Evolutionary conservation across 2,329 filamentous ascomycete species (phyloP).

Genomic region (Rhynchosporium agropyri): DNA sequence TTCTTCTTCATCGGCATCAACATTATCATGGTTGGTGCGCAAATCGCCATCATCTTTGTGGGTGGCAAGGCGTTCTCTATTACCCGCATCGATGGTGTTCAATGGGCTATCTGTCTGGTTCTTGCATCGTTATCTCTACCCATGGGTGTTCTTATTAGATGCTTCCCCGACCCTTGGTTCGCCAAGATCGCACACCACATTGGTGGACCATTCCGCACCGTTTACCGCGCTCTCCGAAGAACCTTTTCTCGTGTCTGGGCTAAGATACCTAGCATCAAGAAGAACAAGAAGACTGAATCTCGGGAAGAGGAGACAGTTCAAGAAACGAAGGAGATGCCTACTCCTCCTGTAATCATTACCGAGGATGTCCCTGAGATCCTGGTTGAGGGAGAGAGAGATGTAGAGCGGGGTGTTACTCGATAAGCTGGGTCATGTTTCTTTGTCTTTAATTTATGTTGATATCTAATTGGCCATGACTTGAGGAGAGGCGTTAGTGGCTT

Average conservation of each 20-base stretch:
- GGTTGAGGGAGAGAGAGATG: constrained; percentile 18
- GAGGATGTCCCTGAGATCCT: constrained; percentile 18
- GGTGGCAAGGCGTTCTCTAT: constrained; percentile 76
- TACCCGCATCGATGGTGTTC: constrained; percentile 63
- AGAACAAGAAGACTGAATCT: constrained; percentile 11
- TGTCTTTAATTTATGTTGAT: background rate
- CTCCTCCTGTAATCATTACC: constrained; percentile 16
- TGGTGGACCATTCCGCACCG: constrained; percentile 10
- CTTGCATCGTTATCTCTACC: constrained; percentile 85
- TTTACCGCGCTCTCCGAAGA: constrained; percentile 13
- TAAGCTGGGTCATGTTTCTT: background rate
- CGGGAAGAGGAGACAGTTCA: background rate
- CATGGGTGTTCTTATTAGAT: constrained; percentile 54
- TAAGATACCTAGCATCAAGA: constrained; percentile 11
- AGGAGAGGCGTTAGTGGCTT: constrained; percentile 1
- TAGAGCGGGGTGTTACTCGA: constrained; percentile 13
- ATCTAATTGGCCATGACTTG: background rate
- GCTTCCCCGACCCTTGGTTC: constrained; percentile 19
- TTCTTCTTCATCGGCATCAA: constrained; percentile 89
- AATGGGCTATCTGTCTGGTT: constrained; percentile 87
- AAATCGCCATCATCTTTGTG: constrained; percentile 86
- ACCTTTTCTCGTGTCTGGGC: constrained; percentile 11
- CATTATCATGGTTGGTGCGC: constrained; percentile 81
- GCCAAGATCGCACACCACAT: constrained; percentile 8
- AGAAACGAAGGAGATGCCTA: constrained; percentile 1